Percentiles rank a stretch among this genome's conserved stretches.
Evolutionary conservation across 345 rosid genomes (phyloP).

Genomic region (Aquilaria yunnanensis): DNA sequence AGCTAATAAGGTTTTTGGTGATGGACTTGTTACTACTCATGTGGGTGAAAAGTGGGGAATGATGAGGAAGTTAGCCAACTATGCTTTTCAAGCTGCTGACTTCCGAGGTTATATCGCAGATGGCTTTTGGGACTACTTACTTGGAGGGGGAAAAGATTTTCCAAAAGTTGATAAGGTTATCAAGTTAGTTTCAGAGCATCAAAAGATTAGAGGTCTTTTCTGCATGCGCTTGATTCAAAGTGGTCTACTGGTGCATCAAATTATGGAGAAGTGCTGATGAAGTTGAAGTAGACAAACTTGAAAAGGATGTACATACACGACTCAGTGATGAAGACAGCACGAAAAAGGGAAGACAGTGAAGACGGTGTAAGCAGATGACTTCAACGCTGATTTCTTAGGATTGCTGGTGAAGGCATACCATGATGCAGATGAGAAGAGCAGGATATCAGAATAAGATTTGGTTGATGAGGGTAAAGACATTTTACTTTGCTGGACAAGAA

Average conservation of each 20-base stretch:
- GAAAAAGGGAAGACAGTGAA: conserved; percentile 17
- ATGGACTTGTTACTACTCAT: conserved; percentile 25
- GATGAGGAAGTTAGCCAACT: conserved; percentile 33
- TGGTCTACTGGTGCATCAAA: conserved; percentile 14
- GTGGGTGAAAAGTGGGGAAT: conserved; percentile 31
- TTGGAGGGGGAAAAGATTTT: conserved; percentile 8
- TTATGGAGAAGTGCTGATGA: conserved; percentile 12
- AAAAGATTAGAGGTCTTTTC: background rate
- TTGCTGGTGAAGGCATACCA: conserved; percentile 19
- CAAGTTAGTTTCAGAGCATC: background rate
- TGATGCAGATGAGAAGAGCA: conserved; percentile 18
- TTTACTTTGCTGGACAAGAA: conserved; percentile 35
- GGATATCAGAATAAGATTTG: conserved; percentile 26
- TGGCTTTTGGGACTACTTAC: conserved; percentile 42
- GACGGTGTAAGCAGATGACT: conserved; percentile 6
- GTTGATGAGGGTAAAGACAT: conserved; percentile 35
- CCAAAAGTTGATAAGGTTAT: conserved; percentile 16
- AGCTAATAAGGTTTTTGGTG: conserved; percentile 24
- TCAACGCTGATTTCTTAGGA: conserved; percentile 25
- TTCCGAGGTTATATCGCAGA: conserved; percentile 35
- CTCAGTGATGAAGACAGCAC: conserved; percentile 10
- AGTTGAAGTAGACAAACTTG: conserved; percentile 15
- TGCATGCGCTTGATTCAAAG: background rate
- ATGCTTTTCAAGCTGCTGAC: conserved; percentile 35
- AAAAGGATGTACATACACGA: conserved; percentile 10